Conservation (phyloP, 345 rosid genomes). For the Eucalyptus melliodora region DNA sequence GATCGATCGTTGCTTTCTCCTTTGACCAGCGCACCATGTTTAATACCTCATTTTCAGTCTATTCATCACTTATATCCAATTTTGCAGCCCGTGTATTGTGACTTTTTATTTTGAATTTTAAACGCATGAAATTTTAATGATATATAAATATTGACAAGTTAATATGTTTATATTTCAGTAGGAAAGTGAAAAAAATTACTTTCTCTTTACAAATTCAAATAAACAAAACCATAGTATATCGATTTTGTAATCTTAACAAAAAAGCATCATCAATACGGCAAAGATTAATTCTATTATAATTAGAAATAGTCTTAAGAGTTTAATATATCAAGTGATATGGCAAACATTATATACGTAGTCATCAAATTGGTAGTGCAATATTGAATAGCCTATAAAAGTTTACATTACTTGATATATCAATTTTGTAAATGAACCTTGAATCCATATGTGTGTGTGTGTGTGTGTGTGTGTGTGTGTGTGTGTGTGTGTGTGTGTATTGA, state of each 20-base stretch:
- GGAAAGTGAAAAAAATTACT: too few species aligned
- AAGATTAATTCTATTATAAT: background rate
- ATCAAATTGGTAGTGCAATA: background rate
- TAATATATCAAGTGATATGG: background rate
- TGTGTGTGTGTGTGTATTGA: too few species aligned
- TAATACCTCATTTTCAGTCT: background rate
- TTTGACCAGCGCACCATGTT: background rate
- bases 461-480: accelerated
- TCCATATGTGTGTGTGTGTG: accelerated
- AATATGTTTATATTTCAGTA: background rate
- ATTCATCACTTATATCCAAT: background rate
- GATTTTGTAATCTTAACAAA: background rate
- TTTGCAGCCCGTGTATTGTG: background rate
- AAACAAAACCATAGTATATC: background rate
- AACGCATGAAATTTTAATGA: background rate
- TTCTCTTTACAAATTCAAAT: background rate
- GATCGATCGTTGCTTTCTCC: background rate
- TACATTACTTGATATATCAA: background rate
- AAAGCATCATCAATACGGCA: background rate
- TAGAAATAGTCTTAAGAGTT: background rate
- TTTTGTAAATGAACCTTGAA: too few species aligned
- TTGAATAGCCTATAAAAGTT: background rate
- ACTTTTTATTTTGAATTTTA: background rate
- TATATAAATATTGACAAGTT: background rate
- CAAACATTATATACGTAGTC: background rate